Base-by-base conservation (phyloP, 139 green algal genomes). In the Chara braunii region DNA sequence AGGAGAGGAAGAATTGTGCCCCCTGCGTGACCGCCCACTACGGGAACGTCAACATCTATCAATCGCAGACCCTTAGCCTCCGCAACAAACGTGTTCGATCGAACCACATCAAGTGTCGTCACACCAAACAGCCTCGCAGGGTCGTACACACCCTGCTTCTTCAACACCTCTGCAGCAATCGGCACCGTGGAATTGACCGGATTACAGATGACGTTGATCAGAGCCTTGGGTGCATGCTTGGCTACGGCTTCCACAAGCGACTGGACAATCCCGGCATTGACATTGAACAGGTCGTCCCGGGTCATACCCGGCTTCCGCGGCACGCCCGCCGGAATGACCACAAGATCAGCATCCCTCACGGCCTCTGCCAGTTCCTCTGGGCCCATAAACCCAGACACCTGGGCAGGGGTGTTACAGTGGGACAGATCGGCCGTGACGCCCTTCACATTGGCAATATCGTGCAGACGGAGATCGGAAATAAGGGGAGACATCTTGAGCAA, bases 271-370 rank as follows among this genome's bases (percentile, higher is more conserved):
- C 88, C 84, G 1, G 92, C 92, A 68, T 99, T 99, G 80, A 96
- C 97, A 75, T 95, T 92, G 87, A 98, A 98, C 11, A 98, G 83
- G 72, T 98, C 92, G 68, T 98, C 92, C 26, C 92, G 85, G 3
- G 92, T 97, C 92, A 98, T 98, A 74, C 92, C 92, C 12, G 92
- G 92, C 83, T 98, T 98, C 56, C 92, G 85, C 1, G 92, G 92
- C 8, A 85, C 67, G 82, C 79, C 79, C 2, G 79, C 79, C 24
- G 94, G 94, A 57, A 99, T 99, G 77, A 99, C 74, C 1, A 98
- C 90, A 36, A 98, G 67, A 23, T 96, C 81, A 36, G 75, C 83
- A 52, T 87, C 92, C 30, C 78, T 64, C 42, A 99, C 75, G 1
- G 88, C 86, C 2, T 62, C 85, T 1, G 33, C 76, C 30, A 99